Evolutionary conservation across 176 grass and related monocot genomes (phyloP).

Genomic region (Miscanthus lutarioriparius): DNA sequence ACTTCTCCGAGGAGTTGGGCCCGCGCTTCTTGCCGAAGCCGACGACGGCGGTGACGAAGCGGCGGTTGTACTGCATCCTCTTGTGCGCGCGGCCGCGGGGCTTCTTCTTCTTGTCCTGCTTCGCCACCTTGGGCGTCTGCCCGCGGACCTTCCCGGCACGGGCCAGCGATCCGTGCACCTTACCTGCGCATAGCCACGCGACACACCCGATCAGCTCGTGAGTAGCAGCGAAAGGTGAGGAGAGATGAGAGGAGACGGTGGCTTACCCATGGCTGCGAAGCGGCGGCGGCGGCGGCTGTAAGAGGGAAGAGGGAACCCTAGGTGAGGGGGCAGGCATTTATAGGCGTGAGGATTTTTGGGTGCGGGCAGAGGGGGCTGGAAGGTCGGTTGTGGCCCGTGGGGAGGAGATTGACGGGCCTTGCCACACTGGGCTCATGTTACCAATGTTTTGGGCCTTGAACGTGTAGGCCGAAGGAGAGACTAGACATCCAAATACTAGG

Average conservation of each 20-base stretch:
- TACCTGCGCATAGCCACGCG: conserved; percentile 37
- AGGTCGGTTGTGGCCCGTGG: neutral
- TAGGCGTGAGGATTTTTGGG: neutral
- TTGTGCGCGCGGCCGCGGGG: conserved; percentile 80
- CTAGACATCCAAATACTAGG: neutral
- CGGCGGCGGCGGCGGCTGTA: conserved; percentile 34
- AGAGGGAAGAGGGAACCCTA: conserved; percentile 42
- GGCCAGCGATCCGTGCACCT: conserved; percentile 90
- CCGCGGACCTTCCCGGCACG: conserved; percentile 83
- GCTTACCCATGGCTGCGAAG: conserved; percentile 42
- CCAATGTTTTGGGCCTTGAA: fast-evolving
- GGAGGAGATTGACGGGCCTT: neutral
- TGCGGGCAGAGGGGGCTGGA: neutral
- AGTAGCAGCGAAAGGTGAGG: neutral
- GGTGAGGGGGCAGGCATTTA: neutral
- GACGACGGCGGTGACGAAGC: conserved; percentile 84
- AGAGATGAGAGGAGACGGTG: neutral
- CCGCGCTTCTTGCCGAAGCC: conserved; percentile 92
- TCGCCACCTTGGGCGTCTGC: conserved; percentile 85
- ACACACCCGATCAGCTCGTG: neutral
- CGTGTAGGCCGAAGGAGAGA: neutral
- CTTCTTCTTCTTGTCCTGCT: conserved; percentile 96
- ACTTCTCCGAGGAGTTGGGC: conserved; percentile 91
- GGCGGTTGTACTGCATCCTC: conserved; percentile 95
- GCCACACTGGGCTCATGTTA: fast-evolving